A percentile compares a stretch with the other conserved stretches of the same genome.
phyloP scores from a whole-genome alignment of 768 basidiomycete genomes.

The Pleurotus tuoliensis region DNA sequence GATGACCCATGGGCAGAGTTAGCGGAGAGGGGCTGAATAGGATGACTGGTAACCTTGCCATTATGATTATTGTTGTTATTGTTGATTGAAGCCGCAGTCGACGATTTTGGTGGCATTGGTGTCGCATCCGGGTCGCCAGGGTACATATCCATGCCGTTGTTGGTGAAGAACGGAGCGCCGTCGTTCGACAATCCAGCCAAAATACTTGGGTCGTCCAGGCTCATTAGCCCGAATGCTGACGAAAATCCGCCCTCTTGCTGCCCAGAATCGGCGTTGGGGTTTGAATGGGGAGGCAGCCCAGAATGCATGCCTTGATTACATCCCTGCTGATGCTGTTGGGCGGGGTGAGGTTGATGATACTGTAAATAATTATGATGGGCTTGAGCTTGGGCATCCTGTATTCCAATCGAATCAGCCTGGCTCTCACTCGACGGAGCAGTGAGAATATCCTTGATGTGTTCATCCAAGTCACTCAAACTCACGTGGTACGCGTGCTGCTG shows the following conservation, averaged over 20 bases:
- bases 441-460: slow-evolving; percentile 3
- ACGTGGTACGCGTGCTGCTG: slow-evolving; percentile 22
- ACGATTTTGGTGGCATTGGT: slow-evolving; percentile 34
- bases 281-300: not conserved
- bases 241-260: slow-evolving; percentile 39
- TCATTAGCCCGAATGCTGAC: slow-evolving; percentile 71
- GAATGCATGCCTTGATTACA: not conserved
- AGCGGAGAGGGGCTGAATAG: slow-evolving; percentile 18
- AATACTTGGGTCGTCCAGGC: slow-evolving; percentile 68
- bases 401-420: not conserved
- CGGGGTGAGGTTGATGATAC: not conserved
- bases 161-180: slow-evolving; percentile 60
- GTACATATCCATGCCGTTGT: slow-evolving; percentile 10
- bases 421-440: not conserved
- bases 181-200: slow-evolving; percentile 58
- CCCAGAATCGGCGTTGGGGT: not conserved
- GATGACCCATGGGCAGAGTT: slow-evolving; percentile 16
- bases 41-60: slow-evolving; percentile 10
- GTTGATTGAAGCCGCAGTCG: not conserved
- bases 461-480: slow-evolving; percentile 18
- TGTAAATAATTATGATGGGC: slow-evolving; percentile 1
- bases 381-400: slow-evolving; percentile 4
- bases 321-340: not conserved
- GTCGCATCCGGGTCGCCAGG: slow-evolving; percentile 42
- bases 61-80: too few relatives aligned